Evolutionary conservation across 352 stramenopile genomes (phyloP).

Genomic region (Thalassiosira exigua): DNA sequence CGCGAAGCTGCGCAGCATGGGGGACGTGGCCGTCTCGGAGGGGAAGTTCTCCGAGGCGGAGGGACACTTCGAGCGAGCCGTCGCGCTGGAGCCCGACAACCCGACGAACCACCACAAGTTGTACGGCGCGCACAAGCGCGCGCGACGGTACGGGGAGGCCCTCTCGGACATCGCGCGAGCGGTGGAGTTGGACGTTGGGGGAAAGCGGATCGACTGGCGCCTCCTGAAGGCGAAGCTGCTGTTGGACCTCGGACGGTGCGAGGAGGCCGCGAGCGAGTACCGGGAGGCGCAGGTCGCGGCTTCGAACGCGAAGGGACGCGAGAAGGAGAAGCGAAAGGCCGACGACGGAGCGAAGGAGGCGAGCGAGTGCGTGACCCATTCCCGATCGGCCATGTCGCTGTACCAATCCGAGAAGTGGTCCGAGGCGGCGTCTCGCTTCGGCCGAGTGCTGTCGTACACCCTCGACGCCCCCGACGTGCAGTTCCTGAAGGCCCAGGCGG

Average conservation of each 20-base stretch:
- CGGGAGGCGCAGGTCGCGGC: background rate
- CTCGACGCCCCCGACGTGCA: constrained; percentile 72
- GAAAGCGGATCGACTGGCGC: constrained; percentile 41
- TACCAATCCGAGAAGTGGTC: constrained; percentile 51
- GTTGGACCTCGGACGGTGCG: constrained; percentile 68
- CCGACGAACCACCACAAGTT: constrained; percentile 76
- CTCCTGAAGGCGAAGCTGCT: constrained; percentile 74
- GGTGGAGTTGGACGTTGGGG: constrained; percentile 58
- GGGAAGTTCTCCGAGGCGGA: constrained; percentile 64
- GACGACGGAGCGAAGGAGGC: constrained; percentile 36
- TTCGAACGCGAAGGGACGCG: constrained; percentile 12
- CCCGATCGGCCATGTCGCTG: constrained; percentile 37
- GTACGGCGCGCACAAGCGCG: constrained; percentile 70
- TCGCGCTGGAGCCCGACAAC: constrained; percentile 75
- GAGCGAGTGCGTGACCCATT: constrained; percentile 52
- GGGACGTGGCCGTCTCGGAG: constrained; percentile 67
- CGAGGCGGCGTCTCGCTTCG: constrained; percentile 45
- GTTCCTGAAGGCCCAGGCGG: constrained; percentile 62
- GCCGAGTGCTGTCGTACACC: constrained; percentile 51
- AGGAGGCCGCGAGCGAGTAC: constrained; percentile 50
- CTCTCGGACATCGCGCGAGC: constrained; percentile 67
- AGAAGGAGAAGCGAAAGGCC: background rate
- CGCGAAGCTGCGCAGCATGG: constrained; percentile 71
- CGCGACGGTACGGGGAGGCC: constrained; percentile 55
- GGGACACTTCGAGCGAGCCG: constrained; percentile 62